Evolutionary conservation across 768 basidiomycete genomes (phyloP).

Genomic region (Serendipita indica): DNA sequence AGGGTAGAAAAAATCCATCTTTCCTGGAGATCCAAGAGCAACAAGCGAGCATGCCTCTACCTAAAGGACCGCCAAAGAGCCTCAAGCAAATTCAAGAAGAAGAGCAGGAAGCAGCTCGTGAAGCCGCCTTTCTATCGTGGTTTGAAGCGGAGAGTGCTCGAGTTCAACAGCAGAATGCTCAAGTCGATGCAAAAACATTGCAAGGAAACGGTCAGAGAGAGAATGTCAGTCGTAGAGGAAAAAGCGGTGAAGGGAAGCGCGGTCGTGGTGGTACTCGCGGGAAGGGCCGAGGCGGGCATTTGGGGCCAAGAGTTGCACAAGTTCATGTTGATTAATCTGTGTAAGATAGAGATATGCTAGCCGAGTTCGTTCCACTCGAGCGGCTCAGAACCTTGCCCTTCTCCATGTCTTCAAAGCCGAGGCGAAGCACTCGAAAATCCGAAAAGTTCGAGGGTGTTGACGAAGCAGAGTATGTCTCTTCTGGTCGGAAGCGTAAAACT

Average conservation of each 20-base stretch:
- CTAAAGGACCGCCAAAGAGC: slow-evolving; percentile 40
- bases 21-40: slow-evolving; percentile 74
- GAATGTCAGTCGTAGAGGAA: neutral
- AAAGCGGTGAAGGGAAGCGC: neutral
- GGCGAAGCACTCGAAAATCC: neutral
- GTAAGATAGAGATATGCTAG: too few relatives aligned
- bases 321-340: too few relatives aligned
- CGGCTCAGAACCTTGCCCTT: too few relatives aligned
- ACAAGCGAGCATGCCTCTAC: slow-evolving; percentile 28
- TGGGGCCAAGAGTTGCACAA: too few relatives aligned
- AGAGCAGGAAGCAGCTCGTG: slow-evolving; percentile 54
- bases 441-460: neutral
- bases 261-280: neutral
- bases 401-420: neutral
- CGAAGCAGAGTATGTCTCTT: too few relatives aligned
- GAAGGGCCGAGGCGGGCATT: neutral
- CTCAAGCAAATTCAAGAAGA: slow-evolving; percentile 78
- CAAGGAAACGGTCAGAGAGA: neutral
- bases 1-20: slow-evolving; percentile 34
- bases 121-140: slow-evolving; percentile 77
- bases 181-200: neutral
- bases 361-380: too few relatives aligned
- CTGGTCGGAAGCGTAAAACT: neutral
- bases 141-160: slow-evolving; percentile 54
- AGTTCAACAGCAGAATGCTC: slow-evolving; percentile 9